These are phyloP conservation scores for Linaria vulgaris DNA, from an alignment of 257 asterid species.

Conservation along the genomic window DNA sequence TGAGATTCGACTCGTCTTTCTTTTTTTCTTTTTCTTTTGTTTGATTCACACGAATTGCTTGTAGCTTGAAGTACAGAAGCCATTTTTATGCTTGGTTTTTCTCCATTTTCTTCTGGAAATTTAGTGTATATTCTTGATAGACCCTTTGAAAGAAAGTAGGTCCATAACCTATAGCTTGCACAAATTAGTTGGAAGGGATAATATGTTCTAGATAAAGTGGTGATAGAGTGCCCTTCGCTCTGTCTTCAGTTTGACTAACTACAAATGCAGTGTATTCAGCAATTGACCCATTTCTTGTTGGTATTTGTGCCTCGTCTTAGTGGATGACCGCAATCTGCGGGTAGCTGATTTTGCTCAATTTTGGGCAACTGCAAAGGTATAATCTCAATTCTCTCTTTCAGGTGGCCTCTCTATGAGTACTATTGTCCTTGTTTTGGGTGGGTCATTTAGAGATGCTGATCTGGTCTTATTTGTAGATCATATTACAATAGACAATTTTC, in stretches of 20 bases:
- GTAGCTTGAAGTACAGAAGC: slow-evolving; percentile 26
- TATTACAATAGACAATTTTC: slow-evolving; percentile 18
- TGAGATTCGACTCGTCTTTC: slow-evolving; percentile 30
- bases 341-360: slow-evolving; percentile 99
- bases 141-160: slow-evolving; percentile 30
- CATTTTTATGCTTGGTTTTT: slow-evolving; percentile 25
- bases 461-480: slow-evolving; percentile 28
- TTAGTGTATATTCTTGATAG: slow-evolving; percentile 26
- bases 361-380: slow-evolving; percentile 99
- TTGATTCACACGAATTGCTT: slow-evolving; percentile 15
- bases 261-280: slow-evolving; percentile 94
- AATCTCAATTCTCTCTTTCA: slow-evolving; percentile 61
- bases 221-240: slow-evolving; percentile 83
- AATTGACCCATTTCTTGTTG: slow-evolving; percentile 98
- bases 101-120: slow-evolving; percentile 29
- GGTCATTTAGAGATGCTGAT: slow-evolving; percentile 28
- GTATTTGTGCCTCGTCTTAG: slow-evolving; percentile 97
- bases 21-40: slow-evolving; percentile 17
- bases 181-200: slow-evolving; percentile 41
- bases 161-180: slow-evolving; percentile 39
- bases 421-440: slow-evolving; percentile 36
- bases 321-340: slow-evolving; percentile 99
- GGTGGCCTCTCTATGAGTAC: slow-evolving; percentile 48
- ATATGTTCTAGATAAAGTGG: slow-evolving; percentile 67
- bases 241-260: slow-evolving; percentile 80